phyloP scores from a whole-genome alignment of 1,284 basidiomycete genomes.

The Tilletiopsis washingtonensis region DNA sequence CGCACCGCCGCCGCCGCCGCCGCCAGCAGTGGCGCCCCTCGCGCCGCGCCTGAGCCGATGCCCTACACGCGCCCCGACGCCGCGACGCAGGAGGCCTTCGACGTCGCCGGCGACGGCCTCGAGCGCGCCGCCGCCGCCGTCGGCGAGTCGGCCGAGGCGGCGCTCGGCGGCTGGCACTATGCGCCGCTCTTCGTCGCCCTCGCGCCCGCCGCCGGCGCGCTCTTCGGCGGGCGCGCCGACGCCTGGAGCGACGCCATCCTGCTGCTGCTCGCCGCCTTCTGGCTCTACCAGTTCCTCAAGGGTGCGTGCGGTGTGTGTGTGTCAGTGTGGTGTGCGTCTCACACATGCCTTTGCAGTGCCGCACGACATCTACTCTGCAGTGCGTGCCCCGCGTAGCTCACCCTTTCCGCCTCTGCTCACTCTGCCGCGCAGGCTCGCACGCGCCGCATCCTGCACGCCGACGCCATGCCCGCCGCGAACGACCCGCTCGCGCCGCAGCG shows the following conservation, averaged over 20 bases:
- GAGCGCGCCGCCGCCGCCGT: slow-evolving; percentile 66
- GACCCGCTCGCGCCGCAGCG: slow-evolving; percentile 22
- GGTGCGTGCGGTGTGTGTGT: background rate
- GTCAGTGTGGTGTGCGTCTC: background rate
- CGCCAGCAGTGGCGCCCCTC: too few species aligned
- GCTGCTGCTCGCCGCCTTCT: slow-evolving; percentile 47
- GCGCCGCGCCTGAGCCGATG: too few species aligned
- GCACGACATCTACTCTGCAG: slow-evolving; percentile 43
- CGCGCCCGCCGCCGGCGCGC: slow-evolving; percentile 28
- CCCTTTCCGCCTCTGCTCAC: slow-evolving; percentile 22
- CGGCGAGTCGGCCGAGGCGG: slow-evolving; percentile 10
- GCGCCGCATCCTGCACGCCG: slow-evolving; percentile 24
- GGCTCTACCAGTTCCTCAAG: slow-evolving; percentile 38
- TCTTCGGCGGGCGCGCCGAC: slow-evolving; percentile 44
- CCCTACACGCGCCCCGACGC: too few species aligned
- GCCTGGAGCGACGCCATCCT: slow-evolving; percentile 48
- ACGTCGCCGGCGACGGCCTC: too few species aligned
- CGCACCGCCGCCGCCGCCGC: too few species aligned
- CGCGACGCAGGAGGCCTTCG: too few species aligned
- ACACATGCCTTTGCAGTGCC: slow-evolving; percentile 14
- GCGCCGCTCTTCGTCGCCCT: slow-evolving; percentile 34
- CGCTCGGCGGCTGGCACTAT: slow-evolving; percentile 35
- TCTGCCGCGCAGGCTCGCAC: slow-evolving; percentile 16
- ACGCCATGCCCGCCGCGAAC: slow-evolving; percentile 24
- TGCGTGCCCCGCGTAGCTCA: slow-evolving; percentile 11